A percentile compares a stretch with the other conserved stretches of the same genome.
Conservation (phyloP, 495 filamentous ascomycete species). For the Aspergillus diversus region DNA sequence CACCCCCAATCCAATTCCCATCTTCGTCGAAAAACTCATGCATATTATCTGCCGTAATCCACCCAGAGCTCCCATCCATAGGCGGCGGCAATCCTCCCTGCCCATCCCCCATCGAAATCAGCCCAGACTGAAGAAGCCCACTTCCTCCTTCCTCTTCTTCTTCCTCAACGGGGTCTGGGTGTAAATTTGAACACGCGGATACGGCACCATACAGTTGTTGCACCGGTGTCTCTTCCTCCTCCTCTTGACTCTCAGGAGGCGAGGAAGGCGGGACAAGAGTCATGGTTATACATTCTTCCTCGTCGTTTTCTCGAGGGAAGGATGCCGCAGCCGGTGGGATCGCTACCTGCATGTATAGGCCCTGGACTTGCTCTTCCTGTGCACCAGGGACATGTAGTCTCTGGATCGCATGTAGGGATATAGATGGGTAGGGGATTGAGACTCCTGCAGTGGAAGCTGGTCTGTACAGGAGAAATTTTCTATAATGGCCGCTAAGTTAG, state of each 20-base stretch:
- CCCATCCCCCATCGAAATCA: slow-evolving; percentile 32
- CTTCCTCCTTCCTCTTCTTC: slow-evolving; percentile 41
- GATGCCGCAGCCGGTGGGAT: slow-evolving; percentile 54
- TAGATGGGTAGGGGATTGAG: slow-evolving; percentile 82
- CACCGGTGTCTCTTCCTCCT: slow-evolving; percentile 41
- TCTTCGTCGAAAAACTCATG: slow-evolving; percentile 73
- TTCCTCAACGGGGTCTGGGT: slow-evolving; percentile 74
- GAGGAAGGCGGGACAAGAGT: slow-evolving; percentile 65
- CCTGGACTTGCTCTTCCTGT: slow-evolving; percentile 42
- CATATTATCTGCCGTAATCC: slow-evolving; percentile 97
- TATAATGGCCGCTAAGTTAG: slow-evolving; percentile 33
- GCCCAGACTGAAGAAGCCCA: slow-evolving; percentile 33
- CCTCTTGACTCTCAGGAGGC: slow-evolving; percentile 19
- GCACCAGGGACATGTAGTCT: slow-evolving; percentile 50
- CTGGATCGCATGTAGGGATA: slow-evolving; percentile 88
- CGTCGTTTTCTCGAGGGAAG: slow-evolving; percentile 58
- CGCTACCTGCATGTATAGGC: slow-evolving; percentile 81
- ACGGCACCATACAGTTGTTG: slow-evolving; percentile 75
- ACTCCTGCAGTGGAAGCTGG: slow-evolving; percentile 62
- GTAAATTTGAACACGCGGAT: slow-evolving; percentile 83
- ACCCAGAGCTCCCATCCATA: slow-evolving; percentile 83
- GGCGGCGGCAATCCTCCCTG: slow-evolving; percentile 70
- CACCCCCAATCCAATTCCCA: slow-evolving; percentile 59
- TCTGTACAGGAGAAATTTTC: slow-evolving; percentile 76
- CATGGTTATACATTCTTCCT: slow-evolving; percentile 71